Conservation (phyloP, 2,329 filamentous ascomycete genomes). For the Calonectria pauciramosa region DNA sequence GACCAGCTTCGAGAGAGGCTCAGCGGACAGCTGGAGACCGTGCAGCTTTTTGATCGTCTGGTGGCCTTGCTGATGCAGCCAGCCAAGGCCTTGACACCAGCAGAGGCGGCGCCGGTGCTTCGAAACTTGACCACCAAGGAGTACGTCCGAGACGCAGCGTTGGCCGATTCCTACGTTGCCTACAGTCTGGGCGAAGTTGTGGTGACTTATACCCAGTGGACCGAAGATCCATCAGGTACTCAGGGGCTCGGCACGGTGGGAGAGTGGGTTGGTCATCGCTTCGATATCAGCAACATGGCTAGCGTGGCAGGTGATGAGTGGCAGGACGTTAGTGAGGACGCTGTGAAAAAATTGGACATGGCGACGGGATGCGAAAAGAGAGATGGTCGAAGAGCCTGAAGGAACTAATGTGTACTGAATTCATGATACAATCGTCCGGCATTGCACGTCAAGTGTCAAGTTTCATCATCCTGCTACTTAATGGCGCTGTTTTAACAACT, state of each 20-base stretch:
- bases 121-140: slow-evolving; percentile 29
- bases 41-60: background rate
- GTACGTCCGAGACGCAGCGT: slow-evolving; percentile 9
- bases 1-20: background rate
- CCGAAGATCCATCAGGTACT: background rate
- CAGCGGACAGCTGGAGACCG: background rate
- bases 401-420: too few species aligned
- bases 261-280: background rate
- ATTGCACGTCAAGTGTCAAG: background rate
- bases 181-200: slow-evolving; percentile 18
- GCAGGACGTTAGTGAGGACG: background rate
- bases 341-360: background rate
- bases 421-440: too few species aligned
- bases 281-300: background rate
- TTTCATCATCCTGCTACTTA: too few species aligned
- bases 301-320: background rate
- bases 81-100: background rate
- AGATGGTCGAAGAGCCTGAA: background rate
- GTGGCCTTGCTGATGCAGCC: background rate
- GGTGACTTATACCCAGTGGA: background rate
- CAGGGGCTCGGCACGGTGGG: background rate
- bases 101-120: slow-evolving; percentile 1
- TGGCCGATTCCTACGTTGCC: background rate
- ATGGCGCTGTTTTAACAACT: too few species aligned
- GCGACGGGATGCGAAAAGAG: background rate